Percentiles rank a stretch among this genome's conserved stretches.
phyloP scores from a whole-genome alignment of 768 basidiomycete species.

The Pulveroboletus frians region DNA sequence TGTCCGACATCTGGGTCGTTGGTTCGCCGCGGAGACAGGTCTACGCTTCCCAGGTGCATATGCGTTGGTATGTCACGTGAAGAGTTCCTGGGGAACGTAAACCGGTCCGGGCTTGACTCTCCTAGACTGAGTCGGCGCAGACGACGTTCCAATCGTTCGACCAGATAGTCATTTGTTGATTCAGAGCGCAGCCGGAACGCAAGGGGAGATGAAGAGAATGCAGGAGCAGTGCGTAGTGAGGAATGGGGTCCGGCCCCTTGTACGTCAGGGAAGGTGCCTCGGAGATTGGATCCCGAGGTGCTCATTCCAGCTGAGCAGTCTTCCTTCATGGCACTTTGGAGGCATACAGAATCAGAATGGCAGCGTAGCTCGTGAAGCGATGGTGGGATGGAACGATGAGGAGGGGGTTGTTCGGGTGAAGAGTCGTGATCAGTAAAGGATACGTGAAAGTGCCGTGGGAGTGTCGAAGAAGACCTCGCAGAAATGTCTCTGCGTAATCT shows the following conservation, averaged over 20 bases:
- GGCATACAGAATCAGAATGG: constrained; percentile 3
- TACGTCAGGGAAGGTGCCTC: neutral
- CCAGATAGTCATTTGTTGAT: constrained; percentile 13
- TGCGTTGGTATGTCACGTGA: constrained; percentile 8
- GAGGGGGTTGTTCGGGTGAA: constrained; percentile 2
- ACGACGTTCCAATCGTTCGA: constrained; percentile 18
- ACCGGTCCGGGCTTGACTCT: constrained; percentile 8
- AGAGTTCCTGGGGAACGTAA: neutral
- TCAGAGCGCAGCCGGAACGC: constrained; percentile 19
- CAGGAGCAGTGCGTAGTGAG: neutral
- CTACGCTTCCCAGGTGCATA: neutral
- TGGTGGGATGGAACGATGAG: neutral
- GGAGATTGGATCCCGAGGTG: neutral
- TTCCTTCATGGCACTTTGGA: constrained; percentile 8
- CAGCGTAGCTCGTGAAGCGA: neutral
- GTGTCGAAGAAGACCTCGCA: constrained; percentile 2
- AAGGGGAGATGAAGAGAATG: constrained; percentile 16
- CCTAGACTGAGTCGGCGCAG: constrained; percentile 17
- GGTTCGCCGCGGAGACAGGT: neutral
- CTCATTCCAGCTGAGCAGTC: constrained; percentile 14
- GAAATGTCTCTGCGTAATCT: constrained; percentile 6
- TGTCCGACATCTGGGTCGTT: neutral
- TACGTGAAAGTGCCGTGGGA: constrained; percentile 1
- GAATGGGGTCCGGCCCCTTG: neutral
- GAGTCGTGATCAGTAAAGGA: constrained; percentile 5